phyloP scores from a whole-genome alignment of 2,329 filamentous ascomycete species.

The Venturia aucupariae region DNA sequence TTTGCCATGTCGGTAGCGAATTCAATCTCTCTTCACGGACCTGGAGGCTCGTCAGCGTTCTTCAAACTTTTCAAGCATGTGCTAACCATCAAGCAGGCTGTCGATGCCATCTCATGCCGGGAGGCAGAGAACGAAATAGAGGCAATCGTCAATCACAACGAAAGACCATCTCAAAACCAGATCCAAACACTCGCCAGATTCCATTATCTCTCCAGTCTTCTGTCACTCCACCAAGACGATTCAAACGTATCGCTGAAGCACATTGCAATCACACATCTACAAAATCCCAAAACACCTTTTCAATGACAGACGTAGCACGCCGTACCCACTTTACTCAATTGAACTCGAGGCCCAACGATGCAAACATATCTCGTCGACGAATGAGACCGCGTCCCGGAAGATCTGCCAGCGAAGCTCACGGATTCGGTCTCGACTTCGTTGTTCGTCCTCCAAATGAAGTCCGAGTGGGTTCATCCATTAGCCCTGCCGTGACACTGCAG shows the following conservation, averaged over 20 bases:
- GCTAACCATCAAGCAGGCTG: not conserved
- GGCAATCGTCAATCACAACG: not conserved
- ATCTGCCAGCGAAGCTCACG: not conserved
- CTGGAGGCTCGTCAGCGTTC: slow-evolving; percentile 5
- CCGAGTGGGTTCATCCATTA: not conserved
- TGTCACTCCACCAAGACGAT: not conserved
- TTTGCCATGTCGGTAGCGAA: not conserved
- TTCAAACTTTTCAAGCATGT: not conserved
- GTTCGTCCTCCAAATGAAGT: slow-evolving; percentile 5
- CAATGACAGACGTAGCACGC: slow-evolving; percentile 9
- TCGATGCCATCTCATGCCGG: not conserved
- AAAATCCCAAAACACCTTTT: not conserved
- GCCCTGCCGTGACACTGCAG: slow-evolving; percentile 9
- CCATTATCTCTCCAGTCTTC: not conserved
- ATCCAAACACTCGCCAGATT: not conserved
- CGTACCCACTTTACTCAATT: not conserved
- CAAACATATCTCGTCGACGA: not conserved
- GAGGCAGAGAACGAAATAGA: not conserved
- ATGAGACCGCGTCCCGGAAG: slow-evolving; percentile 4
- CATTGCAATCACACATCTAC: not conserved
- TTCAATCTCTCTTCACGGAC: not conserved
- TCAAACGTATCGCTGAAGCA: not conserved
- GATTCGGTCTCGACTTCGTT: slow-evolving; percentile 11
- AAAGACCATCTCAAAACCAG: not conserved
- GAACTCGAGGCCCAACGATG: slow-evolving; percentile 1